phyloP scores from a whole-genome alignment of 768 basidiomycete genomes.

The Leccinum sublutescens region DNA sequence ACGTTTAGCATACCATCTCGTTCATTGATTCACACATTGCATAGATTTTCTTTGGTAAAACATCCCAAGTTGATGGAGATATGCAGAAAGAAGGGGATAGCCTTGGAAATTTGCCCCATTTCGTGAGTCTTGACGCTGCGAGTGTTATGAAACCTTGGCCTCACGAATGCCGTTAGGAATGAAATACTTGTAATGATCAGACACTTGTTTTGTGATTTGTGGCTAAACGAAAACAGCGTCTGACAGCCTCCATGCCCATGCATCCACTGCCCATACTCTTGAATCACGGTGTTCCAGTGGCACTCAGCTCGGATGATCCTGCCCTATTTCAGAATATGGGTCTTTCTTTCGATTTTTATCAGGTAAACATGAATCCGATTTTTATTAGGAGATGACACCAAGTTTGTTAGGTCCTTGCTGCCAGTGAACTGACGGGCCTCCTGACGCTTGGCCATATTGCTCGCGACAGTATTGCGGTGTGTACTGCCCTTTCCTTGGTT shows the following conservation, averaged over 20 bases:
- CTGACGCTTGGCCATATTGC: slow-evolving; percentile 61
- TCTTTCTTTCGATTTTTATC: slow-evolving; percentile 75
- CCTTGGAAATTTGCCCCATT: slow-evolving; percentile 77
- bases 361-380: slow-evolving; percentile 39
- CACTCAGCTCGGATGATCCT: slow-evolving; percentile 74
- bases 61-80: slow-evolving; percentile 71
- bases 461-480: slow-evolving; percentile 62
- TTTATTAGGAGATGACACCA: background rate
- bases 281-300: slow-evolving; percentile 71
- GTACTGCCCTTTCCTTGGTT: background rate
- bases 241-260: slow-evolving; percentile 78
- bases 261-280: slow-evolving; percentile 72
- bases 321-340: slow-evolving; percentile 77
- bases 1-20: background rate
- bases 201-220: background rate
- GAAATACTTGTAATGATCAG: slow-evolving; percentile 58
- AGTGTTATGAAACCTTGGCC: background rate
- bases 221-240: slow-evolving; percentile 41
- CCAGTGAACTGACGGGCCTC: slow-evolving; percentile 66
- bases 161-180: slow-evolving; percentile 45
- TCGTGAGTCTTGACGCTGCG: slow-evolving; percentile 49
- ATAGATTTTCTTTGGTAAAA: slow-evolving; percentile 55
- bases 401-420: slow-evolving; percentile 53
- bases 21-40: background rate
- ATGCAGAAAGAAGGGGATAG: slow-evolving; percentile 61